Base-by-base conservation (phyloP, 768 basidiomycete genomes). In the Pleurotus cornucopiae region DNA sequence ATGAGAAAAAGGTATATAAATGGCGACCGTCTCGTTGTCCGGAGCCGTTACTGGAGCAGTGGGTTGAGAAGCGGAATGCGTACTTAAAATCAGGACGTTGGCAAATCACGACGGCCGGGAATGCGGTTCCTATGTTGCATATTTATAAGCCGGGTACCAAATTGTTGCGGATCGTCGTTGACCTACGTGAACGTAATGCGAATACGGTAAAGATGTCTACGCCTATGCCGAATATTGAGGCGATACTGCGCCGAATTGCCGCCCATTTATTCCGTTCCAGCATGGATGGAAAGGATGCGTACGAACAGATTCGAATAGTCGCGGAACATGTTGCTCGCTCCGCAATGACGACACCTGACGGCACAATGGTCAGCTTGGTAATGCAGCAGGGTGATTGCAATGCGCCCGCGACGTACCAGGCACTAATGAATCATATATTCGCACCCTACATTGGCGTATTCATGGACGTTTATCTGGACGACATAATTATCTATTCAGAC, bases 11-110 rank as follows among this genome's bases (percentile, higher is more conserved):
- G 47, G 55, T 54, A 0, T 75, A 76, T 49, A 58, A 59, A 0
- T 79, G 73, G 73, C 58, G 66, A 0, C 61, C 66, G 0, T 66
- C 73, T 0, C 41, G 60, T 6, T 80, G 79, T 54, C 72, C 74
- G 1, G 75, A 78, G 45, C 65, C 71, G 0, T 55, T 77, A 2
- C 14, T 61, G 25, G 13, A 16, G 0, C 70, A 69, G 49, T 71
- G 71, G 70, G 49, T 38, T 7, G 63, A 65, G 21, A 74, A 73
- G 30, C 39, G 62, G 1, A 61, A 67, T 34, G 59, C 64, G 0
- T 74, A 74, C 46, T 5, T 71, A 0, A 61, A 57, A 25, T 55
- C 68, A 1, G 68, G 67, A 0, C 60, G 63, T 0, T 71, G 69
- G 71, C 49, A 69, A 16, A 66, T 72, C 11, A 62, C 64, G 0